These are phyloP conservation scores for Stachybotrys chlorohalonatus DNA, from an alignment of 2,329 filamentous ascomycete genomes.

Conservation along the genomic window DNA sequence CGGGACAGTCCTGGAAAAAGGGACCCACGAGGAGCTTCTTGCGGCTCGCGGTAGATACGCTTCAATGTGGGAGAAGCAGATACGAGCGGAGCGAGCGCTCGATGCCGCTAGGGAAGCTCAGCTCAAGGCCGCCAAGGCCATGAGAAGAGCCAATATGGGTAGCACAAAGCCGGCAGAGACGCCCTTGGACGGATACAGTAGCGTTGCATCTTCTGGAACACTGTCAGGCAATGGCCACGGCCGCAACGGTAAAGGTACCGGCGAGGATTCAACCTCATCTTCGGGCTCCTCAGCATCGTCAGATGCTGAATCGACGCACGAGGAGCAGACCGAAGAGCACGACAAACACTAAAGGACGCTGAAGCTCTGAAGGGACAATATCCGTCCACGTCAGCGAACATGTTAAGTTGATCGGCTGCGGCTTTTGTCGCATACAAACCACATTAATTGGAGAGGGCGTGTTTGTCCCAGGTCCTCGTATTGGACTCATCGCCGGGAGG, in stretches of 20 bases:
- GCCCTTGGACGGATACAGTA: conserved; percentile 35
- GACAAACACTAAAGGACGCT: conserved; percentile 1
- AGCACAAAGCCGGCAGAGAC: conserved; percentile 28
- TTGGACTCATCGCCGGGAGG: no score
- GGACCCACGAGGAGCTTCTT: conserved; percentile 71
- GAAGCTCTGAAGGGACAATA: no score
- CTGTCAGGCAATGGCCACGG: conserved; percentile 23
- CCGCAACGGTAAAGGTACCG: conserved; percentile 19
- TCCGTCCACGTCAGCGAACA: no score
- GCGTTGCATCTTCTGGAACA: conserved; percentile 35
- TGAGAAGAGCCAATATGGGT: conserved; percentile 42
- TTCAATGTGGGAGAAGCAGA: conserved; percentile 86
- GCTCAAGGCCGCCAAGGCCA: conserved; percentile 22
- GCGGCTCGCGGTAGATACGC: conserved; percentile 63
- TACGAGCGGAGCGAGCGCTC: conserved; percentile 60
- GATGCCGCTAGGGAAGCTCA: conserved; percentile 26
- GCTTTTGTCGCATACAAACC: no score
- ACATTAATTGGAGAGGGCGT: no score
- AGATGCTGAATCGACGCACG: conserved; percentile 27
- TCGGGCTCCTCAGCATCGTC: conserved; percentile 19
- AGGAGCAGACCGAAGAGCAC: conserved; percentile 13
- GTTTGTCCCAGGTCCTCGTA: no score
- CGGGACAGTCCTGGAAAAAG: conserved; percentile 68
- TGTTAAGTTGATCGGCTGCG: no score
- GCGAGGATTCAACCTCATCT: conserved; percentile 19